Evolutionary conservation across 306 rosid species (phyloP).

Genomic region (Vigna mungo): DNA sequence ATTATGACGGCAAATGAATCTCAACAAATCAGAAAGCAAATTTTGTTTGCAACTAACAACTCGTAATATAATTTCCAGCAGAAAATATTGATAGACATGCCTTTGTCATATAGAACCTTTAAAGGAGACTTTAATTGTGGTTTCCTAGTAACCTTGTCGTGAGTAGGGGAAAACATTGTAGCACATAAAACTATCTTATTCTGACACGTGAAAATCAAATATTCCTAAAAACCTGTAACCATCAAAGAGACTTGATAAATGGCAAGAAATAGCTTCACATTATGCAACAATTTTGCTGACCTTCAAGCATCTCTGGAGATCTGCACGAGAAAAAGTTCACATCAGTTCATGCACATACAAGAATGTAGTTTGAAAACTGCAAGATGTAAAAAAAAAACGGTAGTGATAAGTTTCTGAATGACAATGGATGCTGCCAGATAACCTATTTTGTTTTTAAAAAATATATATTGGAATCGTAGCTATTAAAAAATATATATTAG

Average conservation of each 20-base stretch:
- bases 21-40: constrained; percentile 26
- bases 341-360: constrained; percentile 18
- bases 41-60: constrained; percentile 28
- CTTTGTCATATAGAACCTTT: constrained; percentile 44
- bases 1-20: constrained; percentile 3
- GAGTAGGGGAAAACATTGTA: constrained; percentile 28
- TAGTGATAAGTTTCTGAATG: neutral
- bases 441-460: neutral
- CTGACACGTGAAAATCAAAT: constrained; percentile 42
- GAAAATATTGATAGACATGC: constrained; percentile 38
- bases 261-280: constrained; percentile 64
- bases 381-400: neutral
- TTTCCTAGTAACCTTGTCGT: constrained; percentile 28
- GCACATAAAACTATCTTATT: constrained; percentile 44
- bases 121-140: constrained; percentile 23
- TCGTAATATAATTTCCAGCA: constrained; percentile 3
- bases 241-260: constrained; percentile 27
- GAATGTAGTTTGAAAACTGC: constrained; percentile 23
- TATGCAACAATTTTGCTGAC: constrained; percentile 75
- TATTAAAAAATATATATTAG: neutral
- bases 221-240: constrained; percentile 40
- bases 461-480: neutral
- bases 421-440: constrained; percentile 6
- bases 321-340: constrained; percentile 57
- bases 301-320: constrained; percentile 83